Evolutionary conservation across 805 yeast genomes (phyloP), one percentile per base, ranked within the genome.

Genomic region (Spathaspora girioi): DNA sequence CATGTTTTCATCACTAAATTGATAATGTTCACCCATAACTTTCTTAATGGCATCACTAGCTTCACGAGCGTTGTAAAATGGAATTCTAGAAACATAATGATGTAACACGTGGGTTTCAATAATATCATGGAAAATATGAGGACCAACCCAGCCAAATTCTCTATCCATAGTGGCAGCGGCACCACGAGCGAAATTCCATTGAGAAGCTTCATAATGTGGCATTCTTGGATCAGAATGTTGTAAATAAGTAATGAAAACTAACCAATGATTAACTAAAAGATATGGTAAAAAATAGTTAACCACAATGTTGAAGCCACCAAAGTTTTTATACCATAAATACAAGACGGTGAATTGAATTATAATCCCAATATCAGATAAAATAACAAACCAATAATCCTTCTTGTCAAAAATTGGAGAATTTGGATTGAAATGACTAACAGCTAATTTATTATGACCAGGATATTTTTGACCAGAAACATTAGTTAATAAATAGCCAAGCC

Each of bases 141-240:
- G 75, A 52, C 96, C 96, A 55, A 86, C 75, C 65, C 88, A 85
- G 29, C 93, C 92, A 65, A 87, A 86, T 64, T 87, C 83, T 64
- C 96, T 78, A 70, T 89, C 96, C 56, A 89, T 83, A 51, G 96
- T 89, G 54, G 93, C 88, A 50, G 94, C 92, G 29, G 96, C 96
- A 58, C 96, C 96, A 64, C 92, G 81, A 47, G 92, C 91, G 66
- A 87, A 87, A 59, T 79, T 88, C 96, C 96, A 89, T 68, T 84
- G 85, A 40, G 70, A 62, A 52, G 84, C 80, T 54, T 82, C 84
- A 72, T 89, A 89, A 69, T 89, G 96, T 29, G 96, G 92, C 77
- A 89, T 77, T 14, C 79, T 60, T 29, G 89, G 83, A 67, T 87
- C 93, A 15, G 94, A 80, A 73, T 89, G 96, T 69, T 89, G 96